A percentile compares a stretch with the other conserved stretches of the same genome.
Conservation (phyloP, 805 yeast genomes). For the Zygosaccharomyces pseudorouxii region DNA sequence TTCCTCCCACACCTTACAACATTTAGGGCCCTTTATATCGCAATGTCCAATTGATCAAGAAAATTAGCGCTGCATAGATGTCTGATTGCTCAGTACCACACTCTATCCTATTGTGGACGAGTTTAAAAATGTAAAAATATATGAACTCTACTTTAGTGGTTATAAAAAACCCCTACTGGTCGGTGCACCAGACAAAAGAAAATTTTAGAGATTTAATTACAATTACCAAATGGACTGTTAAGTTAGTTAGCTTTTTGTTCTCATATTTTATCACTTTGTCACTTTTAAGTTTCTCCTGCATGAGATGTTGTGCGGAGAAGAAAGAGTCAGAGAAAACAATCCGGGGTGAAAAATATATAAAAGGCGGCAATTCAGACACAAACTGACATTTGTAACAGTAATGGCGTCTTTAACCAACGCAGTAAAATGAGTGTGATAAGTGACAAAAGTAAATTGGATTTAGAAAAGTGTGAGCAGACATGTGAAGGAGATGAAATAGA, state of each 20-base stretch:
- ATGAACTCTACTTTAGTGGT: too few relatives aligned
- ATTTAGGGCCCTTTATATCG: too few relatives aligned
- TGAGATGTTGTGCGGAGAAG: background rate
- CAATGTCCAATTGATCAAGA: too few relatives aligned
- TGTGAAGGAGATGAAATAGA: conserved; percentile 1
- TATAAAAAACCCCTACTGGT: too few relatives aligned
- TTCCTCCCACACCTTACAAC: too few relatives aligned
- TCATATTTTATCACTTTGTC: background rate
- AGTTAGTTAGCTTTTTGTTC: too few relatives aligned
- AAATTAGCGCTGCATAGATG: too few relatives aligned
- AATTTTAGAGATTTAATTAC: background rate
- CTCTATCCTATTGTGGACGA: too few relatives aligned
- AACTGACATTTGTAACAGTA: background rate
- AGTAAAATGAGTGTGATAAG: background rate
- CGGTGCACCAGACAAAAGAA: too few relatives aligned
- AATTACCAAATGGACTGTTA: background rate
- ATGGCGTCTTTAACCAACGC: background rate
- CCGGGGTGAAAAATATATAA: conserved; percentile 1
- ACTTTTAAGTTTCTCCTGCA: background rate
- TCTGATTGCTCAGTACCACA: too few relatives aligned
- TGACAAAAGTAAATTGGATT: background rate
- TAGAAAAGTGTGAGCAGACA: background rate
- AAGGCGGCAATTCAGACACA: background rate
- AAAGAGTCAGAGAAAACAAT: background rate
- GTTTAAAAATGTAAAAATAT: too few relatives aligned